Evolutionary conservation across 176 grass and related monocot species (phyloP).

Genomic region (Eragrostis curvula): DNA sequence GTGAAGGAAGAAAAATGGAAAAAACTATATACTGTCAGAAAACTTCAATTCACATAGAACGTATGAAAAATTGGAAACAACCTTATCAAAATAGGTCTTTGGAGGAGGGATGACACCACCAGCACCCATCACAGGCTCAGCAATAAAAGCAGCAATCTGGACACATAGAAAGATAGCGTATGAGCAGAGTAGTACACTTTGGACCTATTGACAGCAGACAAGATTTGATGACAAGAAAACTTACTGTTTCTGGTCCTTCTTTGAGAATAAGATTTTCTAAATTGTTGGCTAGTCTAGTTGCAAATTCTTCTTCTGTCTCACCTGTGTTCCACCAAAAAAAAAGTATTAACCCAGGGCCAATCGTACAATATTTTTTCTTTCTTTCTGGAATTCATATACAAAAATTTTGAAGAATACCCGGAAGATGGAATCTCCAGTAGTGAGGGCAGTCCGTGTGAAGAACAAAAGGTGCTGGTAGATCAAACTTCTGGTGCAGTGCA

Average conservation of each 20-base stretch:
- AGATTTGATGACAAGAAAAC: conserved; percentile 32
- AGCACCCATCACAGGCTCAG: conserved; percentile 95
- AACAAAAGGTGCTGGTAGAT: conserved; percentile 94
- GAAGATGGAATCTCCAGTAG: conserved; percentile 93
- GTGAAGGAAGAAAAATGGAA: not conserved
- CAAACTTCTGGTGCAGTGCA: conserved; percentile 95
- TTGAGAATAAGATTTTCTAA: conserved; percentile 97
- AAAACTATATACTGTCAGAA: not conserved
- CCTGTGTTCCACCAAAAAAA: conserved; percentile 39
- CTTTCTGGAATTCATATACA: not conserved
- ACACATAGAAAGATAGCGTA: conserved; percentile 15
- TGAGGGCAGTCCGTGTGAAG: conserved; percentile 95
- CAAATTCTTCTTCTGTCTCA: conserved; percentile 95
- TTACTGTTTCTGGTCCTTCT: conserved; percentile 97
- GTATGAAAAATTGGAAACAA: conserved; percentile 42
- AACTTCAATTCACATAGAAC: not conserved
- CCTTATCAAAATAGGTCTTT: conserved; percentile 97
- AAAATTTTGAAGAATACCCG: conserved; percentile 59
- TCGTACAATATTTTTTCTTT: not conserved
- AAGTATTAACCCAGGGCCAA: conserved; percentile 21
- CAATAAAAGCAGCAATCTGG: conserved; percentile 95
- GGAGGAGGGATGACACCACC: conserved; percentile 97
- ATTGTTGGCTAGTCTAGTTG: conserved; percentile 84
- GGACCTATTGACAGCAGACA: conserved; percentile 22
- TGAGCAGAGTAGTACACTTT: conserved; percentile 23